Base-by-base conservation (phyloP, 352 stramenopile species). In the Phytophthora sp. region DNA sequence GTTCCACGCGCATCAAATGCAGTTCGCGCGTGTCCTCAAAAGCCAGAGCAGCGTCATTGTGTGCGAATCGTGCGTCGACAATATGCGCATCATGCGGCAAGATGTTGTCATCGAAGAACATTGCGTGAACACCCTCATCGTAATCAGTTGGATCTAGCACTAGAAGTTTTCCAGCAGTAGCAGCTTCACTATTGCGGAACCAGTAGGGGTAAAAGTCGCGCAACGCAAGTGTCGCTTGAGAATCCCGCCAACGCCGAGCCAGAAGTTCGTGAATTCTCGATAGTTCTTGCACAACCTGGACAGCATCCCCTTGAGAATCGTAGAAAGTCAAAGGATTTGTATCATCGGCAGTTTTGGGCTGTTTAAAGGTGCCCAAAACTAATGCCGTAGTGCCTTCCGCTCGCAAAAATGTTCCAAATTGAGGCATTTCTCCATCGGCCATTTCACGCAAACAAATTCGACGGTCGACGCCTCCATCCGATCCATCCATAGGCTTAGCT, bases 71-170 rank as follows among this genome's bases (percentile, higher is more conserved):
- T 11, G 69, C 82, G 36, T 94, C 86, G 13, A 92, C 82, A 50
- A 94, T 94, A 55, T 92, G 86, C 7, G 86, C 74, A 21, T 91
- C 82, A 24, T 89, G 64, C 0, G 46, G 6, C 2, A 94, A 57
- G 46, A 94, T 88, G 47, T 94, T 94, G 60, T 94, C 86, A 45
- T 94, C 86, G n/a, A 94, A 92, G 54, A 94, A 94, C 31, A 94
- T 55, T 20, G 71, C 51, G 58, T 89, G 78, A 9, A 82, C 56
- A 35, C 63, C 54, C 24, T 69, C 41, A n/a, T 24, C 41, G 0
- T 29, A 29, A 16, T 87, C 78, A 0, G 42, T 46, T 9, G 59
- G 26, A 13, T 89, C 72, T 5, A 94, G 18, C 1, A 71, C 70
- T 63, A 94, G 51, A 21, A 94, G 54, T 45, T 94, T 94, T 12